These are phyloP conservation scores for Phylloporus scabripes DNA, from an alignment of 768 basidiomycete genomes.

Conservation along the genomic window DNA sequence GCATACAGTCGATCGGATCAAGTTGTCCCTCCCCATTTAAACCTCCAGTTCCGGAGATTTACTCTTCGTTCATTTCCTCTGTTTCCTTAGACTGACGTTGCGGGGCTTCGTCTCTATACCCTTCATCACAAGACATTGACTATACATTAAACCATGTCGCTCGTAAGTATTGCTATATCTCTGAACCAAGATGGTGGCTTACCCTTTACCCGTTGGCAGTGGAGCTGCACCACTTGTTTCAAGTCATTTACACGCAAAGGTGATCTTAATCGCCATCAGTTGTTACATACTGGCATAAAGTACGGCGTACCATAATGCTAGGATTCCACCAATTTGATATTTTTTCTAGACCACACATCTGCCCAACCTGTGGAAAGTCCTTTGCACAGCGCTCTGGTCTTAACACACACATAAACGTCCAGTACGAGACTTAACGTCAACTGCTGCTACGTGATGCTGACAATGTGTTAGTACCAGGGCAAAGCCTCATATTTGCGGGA, in stretches of 20 bases:
- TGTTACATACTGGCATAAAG: slow-evolving; percentile 48
- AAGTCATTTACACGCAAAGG: slow-evolving; percentile 52
- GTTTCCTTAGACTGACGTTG: slow-evolving; percentile 34
- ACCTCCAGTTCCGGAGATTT: neutral
- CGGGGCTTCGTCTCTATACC: slow-evolving; percentile 40
- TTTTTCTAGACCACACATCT: slow-evolving; percentile 44
- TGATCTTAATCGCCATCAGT: slow-evolving; percentile 55
- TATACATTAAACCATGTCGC: slow-evolving; percentile 16
- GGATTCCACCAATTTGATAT: neutral
- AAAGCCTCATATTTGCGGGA: slow-evolving; percentile 50
- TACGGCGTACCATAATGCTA: slow-evolving; percentile 21
- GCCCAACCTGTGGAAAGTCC: slow-evolving; percentile 45
- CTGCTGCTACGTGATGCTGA: slow-evolving; percentile 8
- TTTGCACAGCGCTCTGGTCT: slow-evolving; percentile 60
- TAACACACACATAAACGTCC: slow-evolving; percentile 58
- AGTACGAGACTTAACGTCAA: slow-evolving; percentile 41
- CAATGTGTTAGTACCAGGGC: slow-evolving; percentile 37
- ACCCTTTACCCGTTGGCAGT: slow-evolving; percentile 23
- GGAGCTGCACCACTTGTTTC: slow-evolving; percentile 39
- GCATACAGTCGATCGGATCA: slow-evolving; percentile 10
- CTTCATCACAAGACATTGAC: slow-evolving; percentile 11
- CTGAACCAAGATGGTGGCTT: neutral
- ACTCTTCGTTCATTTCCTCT: slow-evolving; percentile 8
- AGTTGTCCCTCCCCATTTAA: slow-evolving; percentile 19
- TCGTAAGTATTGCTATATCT: slow-evolving; percentile 9